These are phyloP conservation scores for Aureobasidium subglaciale DNA, from an alignment of 2,329 filamentous ascomycete species.

Conservation along the genomic window DNA sequence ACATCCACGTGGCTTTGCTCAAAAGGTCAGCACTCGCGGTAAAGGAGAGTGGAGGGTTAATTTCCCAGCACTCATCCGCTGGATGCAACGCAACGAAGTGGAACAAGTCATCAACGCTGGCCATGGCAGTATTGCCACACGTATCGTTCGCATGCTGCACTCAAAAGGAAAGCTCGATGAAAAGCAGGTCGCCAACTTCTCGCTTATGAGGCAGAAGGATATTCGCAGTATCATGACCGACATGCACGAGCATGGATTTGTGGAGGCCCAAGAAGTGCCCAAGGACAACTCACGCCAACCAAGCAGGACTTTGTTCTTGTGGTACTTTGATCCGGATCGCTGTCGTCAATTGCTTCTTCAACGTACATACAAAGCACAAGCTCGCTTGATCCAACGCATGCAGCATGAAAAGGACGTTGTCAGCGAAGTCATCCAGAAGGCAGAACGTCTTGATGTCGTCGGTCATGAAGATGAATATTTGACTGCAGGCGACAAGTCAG, in stretches of 20 bases:
- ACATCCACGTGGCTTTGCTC: constrained; percentile 61
- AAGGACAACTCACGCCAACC: constrained; percentile 77
- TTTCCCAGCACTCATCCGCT: constrained; percentile 64
- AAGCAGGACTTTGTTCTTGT: constrained; percentile 80
- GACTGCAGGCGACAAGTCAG: constrained; percentile 63
- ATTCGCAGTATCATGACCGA: constrained; percentile 76
- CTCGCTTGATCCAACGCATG: constrained; percentile 73
- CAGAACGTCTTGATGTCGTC: constrained; percentile 77
- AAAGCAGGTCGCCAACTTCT: constrained; percentile 72
- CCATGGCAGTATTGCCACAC: constrained; percentile 68
- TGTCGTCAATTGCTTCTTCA: constrained; percentile 66
- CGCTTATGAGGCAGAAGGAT: constrained; percentile 77
- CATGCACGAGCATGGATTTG: constrained; percentile 78
- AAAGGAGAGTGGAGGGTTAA: constrained; percentile 77
- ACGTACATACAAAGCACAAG: constrained; percentile 83
- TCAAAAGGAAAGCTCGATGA: constrained; percentile 93
- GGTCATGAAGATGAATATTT: constrained; percentile 78
- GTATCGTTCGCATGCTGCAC: constrained; percentile 76
- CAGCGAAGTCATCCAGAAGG: constrained; percentile 67
- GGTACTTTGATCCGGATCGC: constrained; percentile 77
- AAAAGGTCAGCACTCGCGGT: constrained; percentile 56
- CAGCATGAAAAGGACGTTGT: constrained; percentile 67
- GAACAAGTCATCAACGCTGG: constrained; percentile 73
- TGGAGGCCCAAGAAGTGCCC: constrained; percentile 91
- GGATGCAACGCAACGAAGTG: constrained; percentile 68